Evolutionary conservation across 2,329 filamentous ascomycete species (phyloP), one percentile per base, ranked within the genome.

Genomic region (Colletotrichum sidae): DNA sequence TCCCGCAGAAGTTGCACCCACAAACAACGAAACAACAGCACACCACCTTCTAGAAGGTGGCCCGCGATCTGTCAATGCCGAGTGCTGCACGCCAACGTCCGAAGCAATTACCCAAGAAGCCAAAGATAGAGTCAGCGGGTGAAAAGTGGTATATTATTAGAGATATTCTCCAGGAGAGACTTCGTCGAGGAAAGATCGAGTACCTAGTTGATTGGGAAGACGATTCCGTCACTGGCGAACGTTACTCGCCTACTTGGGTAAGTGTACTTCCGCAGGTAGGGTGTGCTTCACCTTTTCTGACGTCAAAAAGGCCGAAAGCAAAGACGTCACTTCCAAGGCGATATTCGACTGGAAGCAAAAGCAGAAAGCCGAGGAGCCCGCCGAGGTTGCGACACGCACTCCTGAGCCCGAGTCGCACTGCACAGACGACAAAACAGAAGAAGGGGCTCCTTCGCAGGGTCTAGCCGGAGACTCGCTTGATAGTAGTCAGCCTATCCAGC

Each of bases 151-250:
- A 60, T 37, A 67, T 52, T 11, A 77, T 81, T 63, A 72, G 67
- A n/a, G 68, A 67, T 10, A 79, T 81, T 35, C 55, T 81, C 51
- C 71, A 75, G 51, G 78, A 81, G 69, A 73, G 72, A 62, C 41
- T 55, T 10, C 55, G 67, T 42, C 69, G 69, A 6, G 72, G 71
- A 35, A 64, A 65, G 41, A 67, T 72, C 12, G 69, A 78, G 60
- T 81, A 79, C 49, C 67, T 79, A 15, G 75, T 81, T 12, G 75
- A 79, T 60, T 81, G 79, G 78, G 76, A 76, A 56, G 72, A 75
- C 65, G 69, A 77, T 56, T 33, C 55, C 25, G 56, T 63, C 4
- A 77, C 77, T 3, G 76, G 77, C 38, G 67, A 79, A 60, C 34
- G 59, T 12, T 79, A 76, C 63, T 35, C 64, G 35, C 73, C 76